Evolutionary conservation across 2,329 filamentous ascomycete genomes (phyloP).

Genomic region (Hymenoscyphus infarciens): DNA sequence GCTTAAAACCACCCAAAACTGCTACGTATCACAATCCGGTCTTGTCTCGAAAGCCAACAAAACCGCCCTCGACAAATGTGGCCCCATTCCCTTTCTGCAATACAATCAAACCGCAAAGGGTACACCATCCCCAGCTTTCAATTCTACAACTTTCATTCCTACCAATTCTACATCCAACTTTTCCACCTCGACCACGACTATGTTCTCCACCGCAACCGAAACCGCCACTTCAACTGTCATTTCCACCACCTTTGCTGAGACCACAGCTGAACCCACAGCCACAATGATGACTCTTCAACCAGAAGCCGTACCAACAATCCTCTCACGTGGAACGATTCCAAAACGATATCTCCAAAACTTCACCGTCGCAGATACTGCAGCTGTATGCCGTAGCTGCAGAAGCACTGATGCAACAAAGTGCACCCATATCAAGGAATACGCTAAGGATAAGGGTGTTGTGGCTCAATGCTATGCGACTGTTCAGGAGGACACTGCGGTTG

Average conservation of each 20-base stretch:
- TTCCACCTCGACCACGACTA: too few species aligned
- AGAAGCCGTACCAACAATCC: not conserved
- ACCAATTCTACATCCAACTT: too few species aligned
- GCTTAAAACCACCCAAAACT: constrained; percentile 24
- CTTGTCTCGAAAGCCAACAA: constrained; percentile 16
- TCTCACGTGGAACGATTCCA: not conserved
- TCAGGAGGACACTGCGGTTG: too few species aligned
- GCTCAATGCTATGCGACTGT: constrained; percentile 16
- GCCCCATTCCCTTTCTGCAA: constrained; percentile 24
- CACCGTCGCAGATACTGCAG: constrained; percentile 24
- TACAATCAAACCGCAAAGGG: constrained; percentile 11
- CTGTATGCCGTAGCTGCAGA: constrained; percentile 15
- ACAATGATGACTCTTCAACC: not conserved
- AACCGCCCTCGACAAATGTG: constrained; percentile 24
- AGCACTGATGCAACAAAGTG: not conserved
- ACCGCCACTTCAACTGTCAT: too few species aligned
- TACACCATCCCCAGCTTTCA: too few species aligned
- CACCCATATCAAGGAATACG: constrained; percentile 13
- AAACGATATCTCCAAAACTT: constrained; percentile 20
- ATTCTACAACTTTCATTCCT: too few species aligned
- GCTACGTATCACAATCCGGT: constrained; percentile 22
- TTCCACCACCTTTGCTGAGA: too few species aligned
- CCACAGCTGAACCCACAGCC: not conserved
- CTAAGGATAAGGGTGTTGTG: constrained; percentile 10
- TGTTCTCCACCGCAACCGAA: too few species aligned